These are phyloP conservation scores for Fusarium algeriense DNA, from an alignment of 2,329 filamentous ascomycete genomes.

Conservation along the genomic window DNA sequence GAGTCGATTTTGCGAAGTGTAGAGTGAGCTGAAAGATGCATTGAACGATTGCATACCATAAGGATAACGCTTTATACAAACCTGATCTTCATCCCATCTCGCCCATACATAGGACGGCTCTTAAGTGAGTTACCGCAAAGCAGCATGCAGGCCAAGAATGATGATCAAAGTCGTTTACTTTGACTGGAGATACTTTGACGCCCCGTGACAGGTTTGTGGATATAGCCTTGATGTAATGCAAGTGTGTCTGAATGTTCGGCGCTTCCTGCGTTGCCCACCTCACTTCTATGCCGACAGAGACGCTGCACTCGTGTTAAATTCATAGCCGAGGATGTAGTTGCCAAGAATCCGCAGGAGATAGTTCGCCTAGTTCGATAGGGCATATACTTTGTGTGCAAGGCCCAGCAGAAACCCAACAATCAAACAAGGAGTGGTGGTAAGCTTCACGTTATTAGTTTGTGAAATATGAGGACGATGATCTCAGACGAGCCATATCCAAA, in stretches of 20 bases:
- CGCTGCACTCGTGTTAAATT: slow-evolving; percentile 1
- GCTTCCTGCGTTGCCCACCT: slow-evolving; percentile 7
- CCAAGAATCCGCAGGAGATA: slow-evolving; percentile 23
- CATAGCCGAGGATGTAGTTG: slow-evolving; percentile 17
- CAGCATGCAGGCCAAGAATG: background rate
- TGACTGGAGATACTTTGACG: slow-evolving; percentile 3
- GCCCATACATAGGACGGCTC: background rate
- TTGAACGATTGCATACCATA: background rate
- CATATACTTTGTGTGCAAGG: slow-evolving; percentile 15
- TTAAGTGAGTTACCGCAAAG: slow-evolving; percentile 4
- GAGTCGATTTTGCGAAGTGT: background rate
- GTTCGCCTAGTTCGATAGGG: slow-evolving; percentile 19
- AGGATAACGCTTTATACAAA: background rate
- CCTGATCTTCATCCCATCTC: slow-evolving; percentile 3
- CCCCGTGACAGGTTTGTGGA: background rate
- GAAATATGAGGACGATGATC: slow-evolving; percentile 17
- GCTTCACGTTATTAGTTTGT: slow-evolving; percentile 21
- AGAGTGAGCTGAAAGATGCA: background rate
- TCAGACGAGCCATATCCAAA: slow-evolving; percentile 37
- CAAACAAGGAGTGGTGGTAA: slow-evolving; percentile 14
- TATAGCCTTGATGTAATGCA: slow-evolving; percentile 1
- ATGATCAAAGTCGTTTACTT: slow-evolving; percentile 6
- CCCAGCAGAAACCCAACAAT: slow-evolving; percentile 3
- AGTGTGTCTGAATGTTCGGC: slow-evolving; percentile 6
- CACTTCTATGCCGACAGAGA: background rate